Evolutionary conservation across 352 stramenopile genomes (phyloP), one percentile per base, ranked within the genome.

Genomic region (Phytopythium mirpurense): DNA sequence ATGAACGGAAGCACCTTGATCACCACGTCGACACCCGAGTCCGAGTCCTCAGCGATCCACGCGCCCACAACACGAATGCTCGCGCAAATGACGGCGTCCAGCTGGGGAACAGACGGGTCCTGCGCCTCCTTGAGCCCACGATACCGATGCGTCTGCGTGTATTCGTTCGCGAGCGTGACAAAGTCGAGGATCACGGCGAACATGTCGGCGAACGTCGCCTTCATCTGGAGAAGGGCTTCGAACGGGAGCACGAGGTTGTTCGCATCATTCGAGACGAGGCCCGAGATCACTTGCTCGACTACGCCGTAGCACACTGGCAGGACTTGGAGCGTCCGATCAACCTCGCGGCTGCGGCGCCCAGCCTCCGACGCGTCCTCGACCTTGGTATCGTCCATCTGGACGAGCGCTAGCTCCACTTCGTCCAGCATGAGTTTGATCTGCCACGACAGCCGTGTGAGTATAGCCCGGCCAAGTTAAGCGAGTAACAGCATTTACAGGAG

Each of bases 351-450:
- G 32, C 78, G 78, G 0, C 76, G 77, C 31, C 71, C 47, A 0
- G 55, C 41, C 47, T 90, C 78, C 1, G 78, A 63, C 12, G 81
- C 62, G 6, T 63, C 51, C 27, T 83, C 66, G 11, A 88, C 57
- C 10, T 73, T 63, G 5, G 67, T 38, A 14, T 88, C 78, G n/a
- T 89, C 78, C 53, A 88, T 68, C 57, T 86, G 66, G 34, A 95
- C 65, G 26, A 91, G 53, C 0, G 72, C 72, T 1, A 86, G 57
- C 55, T 93, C 82, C 5, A 88, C 78, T 54, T 95, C 84, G 42
- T 95, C 84, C 14, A 95, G 52, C 72, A 93, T 87, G 26, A 95
- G 63, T 43, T 95, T 95, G 56, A 88, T 87, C 79, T 90, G 48
- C 36, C 38, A 37, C 34, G 19, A 34, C 48, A 44, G 1, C 9